phyloP scores from a whole-genome alignment of 805 yeast genomes.

The Vanderwaltozyma yarrowii region DNA sequence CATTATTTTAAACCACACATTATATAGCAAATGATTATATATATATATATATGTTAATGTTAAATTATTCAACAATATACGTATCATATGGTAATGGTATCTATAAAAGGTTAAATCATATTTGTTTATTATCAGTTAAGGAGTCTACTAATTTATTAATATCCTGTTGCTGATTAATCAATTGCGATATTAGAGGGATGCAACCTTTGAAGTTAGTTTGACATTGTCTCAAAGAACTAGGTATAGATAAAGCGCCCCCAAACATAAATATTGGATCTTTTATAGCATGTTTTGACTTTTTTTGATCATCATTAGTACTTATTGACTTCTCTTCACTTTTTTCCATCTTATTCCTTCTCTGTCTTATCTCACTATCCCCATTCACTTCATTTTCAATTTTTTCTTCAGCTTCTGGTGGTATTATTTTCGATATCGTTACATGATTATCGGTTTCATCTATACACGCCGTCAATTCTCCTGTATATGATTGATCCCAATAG shows the following conservation, averaged over 20 bases:
- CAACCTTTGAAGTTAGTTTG: constrained; percentile 21
- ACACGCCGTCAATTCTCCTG: constrained; percentile 13
- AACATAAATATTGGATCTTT: constrained; percentile 26
- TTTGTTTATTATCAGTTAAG: too few relatives aligned
- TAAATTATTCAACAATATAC: too few relatives aligned
- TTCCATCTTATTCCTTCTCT: not conserved
- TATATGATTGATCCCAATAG: constrained; percentile 24
- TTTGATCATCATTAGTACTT: constrained; percentile 1
- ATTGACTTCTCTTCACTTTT: constrained; percentile 1
- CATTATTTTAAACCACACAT: too few relatives aligned
- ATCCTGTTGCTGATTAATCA: constrained; percentile 15
- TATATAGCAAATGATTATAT: too few relatives aligned
- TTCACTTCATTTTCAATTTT: constrained; percentile 2
- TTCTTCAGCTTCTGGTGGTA: constrained; percentile 4
- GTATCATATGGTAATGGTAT: too few relatives aligned
- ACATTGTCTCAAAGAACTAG: constrained; percentile 18
- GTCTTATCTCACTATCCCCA: constrained; percentile 1
- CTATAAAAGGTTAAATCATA: too few relatives aligned
- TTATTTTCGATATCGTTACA: not conserved
- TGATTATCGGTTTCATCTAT: not conserved
- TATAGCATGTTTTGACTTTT: not conserved
- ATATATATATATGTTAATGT: too few relatives aligned
- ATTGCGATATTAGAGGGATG: constrained; percentile 13
- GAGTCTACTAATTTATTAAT: constrained; percentile 1
- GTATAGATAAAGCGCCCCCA: constrained; percentile 22